Conservation (phyloP, 441 rosid genomes). For the Euphorbia corollata region DNA sequence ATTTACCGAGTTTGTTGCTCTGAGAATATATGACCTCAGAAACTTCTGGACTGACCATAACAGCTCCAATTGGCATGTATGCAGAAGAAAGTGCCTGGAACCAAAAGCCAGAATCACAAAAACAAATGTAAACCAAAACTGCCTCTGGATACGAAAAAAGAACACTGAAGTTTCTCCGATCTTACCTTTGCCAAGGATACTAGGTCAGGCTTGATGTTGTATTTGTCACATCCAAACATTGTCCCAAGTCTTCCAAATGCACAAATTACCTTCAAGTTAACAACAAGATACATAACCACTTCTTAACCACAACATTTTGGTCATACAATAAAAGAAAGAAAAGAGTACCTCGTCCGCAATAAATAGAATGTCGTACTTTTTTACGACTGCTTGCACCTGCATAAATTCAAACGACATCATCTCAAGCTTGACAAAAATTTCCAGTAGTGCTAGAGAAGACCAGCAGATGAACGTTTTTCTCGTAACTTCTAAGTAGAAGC, state of each 20-base stretch:
- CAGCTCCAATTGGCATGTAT: conserved; percentile 88
- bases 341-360: conserved; percentile 83
- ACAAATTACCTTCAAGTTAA: conserved; percentile 63
- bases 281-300: conserved; percentile 9
- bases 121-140: not conserved
- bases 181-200: conserved; percentile 86
- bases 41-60: conserved; percentile 71
- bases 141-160: not conserved
- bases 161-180: not conserved
- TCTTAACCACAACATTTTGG: not conserved
- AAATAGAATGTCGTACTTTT: conserved; percentile 78
- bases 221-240: conserved; percentile 93
- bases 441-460: no score
- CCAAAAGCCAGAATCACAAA: conserved; percentile 8
- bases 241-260: conserved; percentile 98
- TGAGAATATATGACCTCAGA: conserved; percentile 82
- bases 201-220: conserved; percentile 76
- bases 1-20: conserved; percentile 76
- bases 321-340: not conserved
- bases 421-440: no score
- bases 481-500: not conserved
- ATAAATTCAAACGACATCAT: conserved; percentile 2
- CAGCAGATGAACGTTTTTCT: not conserved
- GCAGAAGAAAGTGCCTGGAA: conserved; percentile 85
- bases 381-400: conserved; percentile 85